Evolutionary conservation across 1,284 basidiomycete genomes (phyloP).

Genomic region (Schizopora paradoxa): DNA sequence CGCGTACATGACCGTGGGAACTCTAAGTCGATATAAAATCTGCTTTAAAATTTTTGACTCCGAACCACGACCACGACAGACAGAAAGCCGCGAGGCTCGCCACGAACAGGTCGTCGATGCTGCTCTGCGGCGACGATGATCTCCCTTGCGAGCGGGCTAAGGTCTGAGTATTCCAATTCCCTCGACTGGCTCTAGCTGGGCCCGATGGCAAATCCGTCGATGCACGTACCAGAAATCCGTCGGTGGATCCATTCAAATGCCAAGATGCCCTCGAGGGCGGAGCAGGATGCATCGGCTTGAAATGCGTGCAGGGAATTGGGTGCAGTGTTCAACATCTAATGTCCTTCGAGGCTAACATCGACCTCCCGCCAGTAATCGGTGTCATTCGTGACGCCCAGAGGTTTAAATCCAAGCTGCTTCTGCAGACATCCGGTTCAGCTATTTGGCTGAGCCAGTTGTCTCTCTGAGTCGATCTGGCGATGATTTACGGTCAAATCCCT

Average conservation of each 20-base stretch:
- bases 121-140: background rate
- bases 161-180: conserved; percentile 13
- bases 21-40: too few relatives aligned
- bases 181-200: conserved; percentile 6
- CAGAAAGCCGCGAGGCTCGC: conserved; percentile 12
- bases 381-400: too few relatives aligned
- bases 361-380: too few relatives aligned
- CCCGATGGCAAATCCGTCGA: background rate
- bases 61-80: background rate
- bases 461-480: too few relatives aligned
- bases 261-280: too few relatives aligned
- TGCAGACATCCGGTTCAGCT: too few relatives aligned
- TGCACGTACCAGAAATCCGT: conserved; percentile 12
- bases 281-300: too few relatives aligned
- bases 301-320: conserved; percentile 2
- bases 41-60: background rate
- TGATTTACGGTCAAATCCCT: too few relatives aligned
- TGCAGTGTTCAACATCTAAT: background rate
- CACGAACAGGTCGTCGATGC: conserved; percentile 7
- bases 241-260: too few relatives aligned
- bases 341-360: background rate
- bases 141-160: conserved; percentile 14
- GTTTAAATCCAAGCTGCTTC: too few relatives aligned
- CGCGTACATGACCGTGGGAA: background rate
- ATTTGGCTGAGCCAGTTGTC: too few relatives aligned